Base-by-base conservation (phyloP, 768 basidiomycete species). In the Aureoboletus auriporus region DNA sequence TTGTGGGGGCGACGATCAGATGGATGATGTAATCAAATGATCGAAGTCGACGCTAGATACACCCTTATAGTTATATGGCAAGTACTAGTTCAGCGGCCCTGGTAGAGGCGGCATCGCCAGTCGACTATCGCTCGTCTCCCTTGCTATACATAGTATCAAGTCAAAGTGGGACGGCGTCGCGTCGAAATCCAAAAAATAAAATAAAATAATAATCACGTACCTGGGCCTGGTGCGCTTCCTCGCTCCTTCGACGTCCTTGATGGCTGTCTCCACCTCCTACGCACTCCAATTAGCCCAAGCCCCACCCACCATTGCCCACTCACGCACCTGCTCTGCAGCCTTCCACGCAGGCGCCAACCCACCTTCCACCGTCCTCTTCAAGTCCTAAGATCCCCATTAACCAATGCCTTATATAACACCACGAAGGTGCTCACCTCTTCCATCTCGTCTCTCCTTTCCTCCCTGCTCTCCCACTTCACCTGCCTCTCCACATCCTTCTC, bases 401-500 rank as follows among this genome's bases (percentile, higher is more conserved):
- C 12, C 11, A 11, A 33, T 13, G 33, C 33, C 5, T 33, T 11
- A 11, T 14, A 11, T 11, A 33, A 33, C 33, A 11, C 33, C 5
- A 33, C 33, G 33, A 12, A 10, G 12, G 33, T 2, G 12, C 11
- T 33, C 33, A 63, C 62, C 53, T 55, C 49, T 50, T 49, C 36
- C 7, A 49, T 29, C 6, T 35, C 12, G 0, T 1, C 30, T n/a
- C 40, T 16, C 11, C 30, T 44, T 12, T 40, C 52, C 1, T 50
- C 62, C 36, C 12, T 8, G n/a, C 44, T 47, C 14, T 63, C 62
- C 11, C 54, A 47, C 34, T 42, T 43, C 13, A 62, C 39, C 16
- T 64, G 60, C 28, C 52, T 55, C 37, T 57, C 29, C 7, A 64
- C 60, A 30, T 64, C 62, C 5, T 9, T 52, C 23, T 31, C 54